phyloP scores from a whole-genome alignment of 129 eudicot species.

The Flaveria robusta region DNA sequence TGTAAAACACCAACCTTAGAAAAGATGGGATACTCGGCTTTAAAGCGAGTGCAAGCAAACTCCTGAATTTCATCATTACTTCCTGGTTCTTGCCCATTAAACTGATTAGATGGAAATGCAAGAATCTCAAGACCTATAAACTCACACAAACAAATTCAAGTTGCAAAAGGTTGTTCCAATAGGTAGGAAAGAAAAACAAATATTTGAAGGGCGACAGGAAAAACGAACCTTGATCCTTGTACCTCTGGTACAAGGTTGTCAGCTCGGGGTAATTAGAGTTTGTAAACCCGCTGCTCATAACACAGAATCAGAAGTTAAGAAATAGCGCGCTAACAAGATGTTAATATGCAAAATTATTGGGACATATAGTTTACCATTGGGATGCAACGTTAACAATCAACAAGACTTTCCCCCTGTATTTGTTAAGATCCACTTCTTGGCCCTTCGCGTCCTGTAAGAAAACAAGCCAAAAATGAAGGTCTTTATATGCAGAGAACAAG shows the following conservation, averaged over 20 bases:
- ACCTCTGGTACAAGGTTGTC: conserved; percentile 67
- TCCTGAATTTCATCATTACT: conserved; percentile 74
- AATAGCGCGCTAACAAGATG: neutral
- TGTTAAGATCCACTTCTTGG: conserved; percentile 75
- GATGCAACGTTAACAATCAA: conserved; percentile 94
- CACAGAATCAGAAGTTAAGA: neutral
- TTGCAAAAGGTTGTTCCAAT: neutral
- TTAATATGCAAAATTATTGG: neutral
- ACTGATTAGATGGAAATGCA: conserved; percentile 95
- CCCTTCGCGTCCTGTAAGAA: conserved; percentile 79
- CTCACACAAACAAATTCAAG: neutral
- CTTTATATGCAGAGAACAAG: neutral
- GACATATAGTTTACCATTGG: neutral
- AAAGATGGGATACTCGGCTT: conserved; percentile 86
- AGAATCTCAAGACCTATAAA: conserved; percentile 80
- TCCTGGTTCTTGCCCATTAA: conserved; percentile 93
- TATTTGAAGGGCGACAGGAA: neutral
- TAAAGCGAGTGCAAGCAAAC: conserved; percentile 93
- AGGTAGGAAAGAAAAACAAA: neutral
- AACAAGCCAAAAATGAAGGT: neutral
- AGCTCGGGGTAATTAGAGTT: conserved; percentile 82
- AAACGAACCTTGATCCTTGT: conserved; percentile 80
- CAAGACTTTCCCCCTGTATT: conserved; percentile 83
- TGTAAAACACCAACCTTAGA: conserved; percentile 53
- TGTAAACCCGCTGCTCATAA: conserved; percentile 69